phyloP scores from a whole-genome alignment of 768 basidiomycete genomes.

The Grammothele lineata region DNA sequence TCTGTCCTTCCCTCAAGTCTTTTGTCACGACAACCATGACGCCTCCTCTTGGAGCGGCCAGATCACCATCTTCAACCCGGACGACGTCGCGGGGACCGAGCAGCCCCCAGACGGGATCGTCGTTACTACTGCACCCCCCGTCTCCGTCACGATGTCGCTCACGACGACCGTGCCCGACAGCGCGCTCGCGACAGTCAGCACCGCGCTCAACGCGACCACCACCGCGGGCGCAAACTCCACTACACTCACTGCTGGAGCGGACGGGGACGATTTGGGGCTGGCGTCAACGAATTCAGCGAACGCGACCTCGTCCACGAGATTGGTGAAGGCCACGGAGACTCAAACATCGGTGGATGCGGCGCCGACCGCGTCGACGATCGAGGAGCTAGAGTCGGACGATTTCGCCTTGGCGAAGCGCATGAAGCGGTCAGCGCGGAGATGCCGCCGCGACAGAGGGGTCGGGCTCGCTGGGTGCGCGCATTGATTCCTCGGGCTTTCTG shows the following conservation, averaged over 20 bases:
- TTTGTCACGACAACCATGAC: slow-evolving; percentile 6
- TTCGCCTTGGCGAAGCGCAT: too few species aligned
- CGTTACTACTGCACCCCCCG: slow-evolving; percentile 12
- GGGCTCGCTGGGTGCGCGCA: too few species aligned
- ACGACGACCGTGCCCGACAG: slow-evolving; percentile 6
- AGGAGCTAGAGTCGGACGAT: too few species aligned
- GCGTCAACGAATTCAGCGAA: too few species aligned
- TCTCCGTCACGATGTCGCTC: slow-evolving; percentile 5
- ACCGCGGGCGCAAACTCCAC: too few species aligned
- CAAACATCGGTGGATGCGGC: slow-evolving; percentile 20
- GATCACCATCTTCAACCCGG: slow-evolving; percentile 16
- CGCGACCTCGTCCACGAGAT: too few species aligned
- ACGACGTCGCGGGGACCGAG: slow-evolving; percentile 6
- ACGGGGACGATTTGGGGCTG: too few species aligned
- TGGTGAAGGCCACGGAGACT: too few species aligned
- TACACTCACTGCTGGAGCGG: too few species aligned
- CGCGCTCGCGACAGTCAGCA: neutral
- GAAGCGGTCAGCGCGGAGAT: too few species aligned
- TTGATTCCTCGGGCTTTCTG: too few species aligned
- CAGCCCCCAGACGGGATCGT: slow-evolving; percentile 3
- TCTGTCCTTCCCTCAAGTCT: neutral
- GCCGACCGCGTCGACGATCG: slow-evolving; percentile 18
- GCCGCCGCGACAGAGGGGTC: too few species aligned
- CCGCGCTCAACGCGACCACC: neutral
- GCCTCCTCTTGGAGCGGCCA: slow-evolving; percentile 8